These are phyloP conservation scores for Cladosporium colombiae DNA, from an alignment of 2,329 filamentous ascomycete species.

Conservation along the genomic window DNA sequence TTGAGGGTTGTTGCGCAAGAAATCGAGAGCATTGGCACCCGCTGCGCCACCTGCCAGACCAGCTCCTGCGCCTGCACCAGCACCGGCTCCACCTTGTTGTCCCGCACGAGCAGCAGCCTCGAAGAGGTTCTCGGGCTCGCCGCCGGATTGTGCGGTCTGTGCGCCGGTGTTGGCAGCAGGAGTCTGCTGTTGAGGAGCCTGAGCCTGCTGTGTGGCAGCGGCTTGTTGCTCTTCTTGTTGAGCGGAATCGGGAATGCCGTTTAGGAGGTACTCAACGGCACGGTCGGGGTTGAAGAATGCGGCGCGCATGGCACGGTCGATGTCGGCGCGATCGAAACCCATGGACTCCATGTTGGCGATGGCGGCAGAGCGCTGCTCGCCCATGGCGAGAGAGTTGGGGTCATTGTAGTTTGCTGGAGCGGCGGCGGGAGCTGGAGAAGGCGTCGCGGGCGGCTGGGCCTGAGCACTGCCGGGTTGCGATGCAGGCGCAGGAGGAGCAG, in stretches of 20 bases:
- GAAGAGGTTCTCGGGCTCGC: slow-evolving; percentile 81
- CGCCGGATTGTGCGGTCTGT: slow-evolving; percentile 61
- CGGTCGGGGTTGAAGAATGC: slow-evolving; percentile 97
- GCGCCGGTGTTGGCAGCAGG: slow-evolving; percentile 51
- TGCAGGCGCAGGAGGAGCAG: slow-evolving; percentile 54
- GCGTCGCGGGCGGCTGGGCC: slow-evolving; percentile 53
- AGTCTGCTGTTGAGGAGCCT: slow-evolving; percentile 46
- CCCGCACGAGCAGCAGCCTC: slow-evolving; percentile 60
- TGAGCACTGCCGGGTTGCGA: slow-evolving; percentile 57
- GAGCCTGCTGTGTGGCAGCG: slow-evolving; percentile 23
- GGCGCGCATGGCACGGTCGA: slow-evolving; percentile 91
- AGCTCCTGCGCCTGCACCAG: slow-evolving; percentile 45
- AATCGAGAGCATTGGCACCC: slow-evolving; percentile 74
- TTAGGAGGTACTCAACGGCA: slow-evolving; percentile 93
- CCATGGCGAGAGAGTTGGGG: slow-evolving; percentile 81
- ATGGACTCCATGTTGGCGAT: slow-evolving; percentile 95
- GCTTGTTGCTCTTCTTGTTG: slow-evolving; percentile 66
- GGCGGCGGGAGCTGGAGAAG: slow-evolving; percentile 49
- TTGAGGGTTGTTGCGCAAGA: slow-evolving; percentile 90
- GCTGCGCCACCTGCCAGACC: slow-evolving; percentile 51
- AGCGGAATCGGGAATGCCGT: slow-evolving; percentile 83
- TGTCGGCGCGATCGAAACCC: slow-evolving; percentile 87
- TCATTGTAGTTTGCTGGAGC: slow-evolving; percentile 59
- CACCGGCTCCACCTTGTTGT: slow-evolving; percentile 45
- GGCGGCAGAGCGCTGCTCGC: slow-evolving; percentile 75